Evolutionary conservation across 805 yeast species (phyloP), one percentile per base, ranked within the genome.

Genomic region (Ogataea salicorniae): DNA sequence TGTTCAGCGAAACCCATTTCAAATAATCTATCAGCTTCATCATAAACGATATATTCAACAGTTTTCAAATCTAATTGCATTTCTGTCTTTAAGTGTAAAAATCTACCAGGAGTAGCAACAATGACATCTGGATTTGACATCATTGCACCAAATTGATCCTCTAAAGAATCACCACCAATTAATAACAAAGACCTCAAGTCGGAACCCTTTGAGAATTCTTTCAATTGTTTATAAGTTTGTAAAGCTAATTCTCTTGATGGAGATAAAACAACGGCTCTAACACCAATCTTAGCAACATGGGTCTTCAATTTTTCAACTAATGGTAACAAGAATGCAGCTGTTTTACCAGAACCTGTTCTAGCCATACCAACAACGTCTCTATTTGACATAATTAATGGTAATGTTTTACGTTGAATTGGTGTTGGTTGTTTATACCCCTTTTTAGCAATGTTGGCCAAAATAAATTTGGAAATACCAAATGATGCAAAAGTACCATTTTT

Each of bases 361-460:
- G 99, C 99, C 99, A 94, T 94, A 63, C 97, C 99, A 15, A 94
- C 99, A 38, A 94, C 95, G 69, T 94, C 99, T 61, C 95, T 76
- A 46, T 81, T 85, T 41, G 86, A 88, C 71, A 94, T 72, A 49
- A 94, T 83, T 46, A 90, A 73, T 0, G 99, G 99, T 49, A 94
- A 87, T 3, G 99, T 84, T 63, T 92, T 94, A 54, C 99, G 77
- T 70, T 94, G 99, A 66, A 94, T 94, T 1, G 99, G 99, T 0
- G 99, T 94, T 14, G 99, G 99, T 55, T 86, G 94, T 55, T 81
- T 84, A 70, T 82, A 94, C 0, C 99, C 99, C 62, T 89, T 91
- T 51, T 81, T 83, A 47, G 79, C 62, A 46, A 94, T 84, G 58
- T 89, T 92, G 20, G 74, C 67, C 49, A 90, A 62, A 6, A 91